A percentile compares a stretch with the other conserved stretches of the same genome.
These are phyloP conservation scores for Bruguiera sexangula DNA, from an alignment of 345 rosid species.

Conservation along the genomic window DNA sequence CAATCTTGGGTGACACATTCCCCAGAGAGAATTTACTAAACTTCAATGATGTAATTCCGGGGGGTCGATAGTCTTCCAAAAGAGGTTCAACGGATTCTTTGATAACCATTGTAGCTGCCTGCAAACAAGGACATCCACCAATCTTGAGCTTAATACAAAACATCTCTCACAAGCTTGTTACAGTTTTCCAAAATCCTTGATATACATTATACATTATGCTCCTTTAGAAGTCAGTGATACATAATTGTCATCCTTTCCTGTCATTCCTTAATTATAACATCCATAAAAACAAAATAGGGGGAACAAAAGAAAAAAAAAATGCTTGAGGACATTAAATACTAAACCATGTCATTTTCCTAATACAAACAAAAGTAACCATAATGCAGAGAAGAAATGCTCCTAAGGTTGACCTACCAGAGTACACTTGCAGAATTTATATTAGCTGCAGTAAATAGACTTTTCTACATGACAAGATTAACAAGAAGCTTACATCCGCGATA, in stretches of 20 bases:
- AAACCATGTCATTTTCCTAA: too few relatives aligned
- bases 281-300: too few relatives aligned
- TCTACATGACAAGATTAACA: neutral
- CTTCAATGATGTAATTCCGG: slow-evolving; percentile 90
- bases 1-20: slow-evolving; percentile 95
- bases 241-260: too few relatives aligned
- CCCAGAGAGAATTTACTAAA: slow-evolving; percentile 88
- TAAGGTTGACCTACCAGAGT: too few relatives aligned
- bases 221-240: neutral
- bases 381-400: too few relatives aligned
- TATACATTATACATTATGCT: neutral
- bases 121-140: slow-evolving; percentile 31
- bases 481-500: slow-evolving; percentile 77
- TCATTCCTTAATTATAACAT: too few relatives aligned
- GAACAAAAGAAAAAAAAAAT: too few relatives aligned
- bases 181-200: neutral
- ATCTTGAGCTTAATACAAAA: slow-evolving; percentile 11
- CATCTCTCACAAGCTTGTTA: neutral
- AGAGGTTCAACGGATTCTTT: slow-evolving; percentile 97
- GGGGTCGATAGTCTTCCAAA: slow-evolving; percentile 90
- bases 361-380: too few relatives aligned
- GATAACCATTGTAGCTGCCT: slow-evolving; percentile 91
- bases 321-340: too few relatives aligned
- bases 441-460: too few relatives aligned
- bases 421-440: too few relatives aligned